Evolutionary conservation across 179 eudicot genomes (phyloP).

Genomic region (Beta macrorhiza): DNA sequence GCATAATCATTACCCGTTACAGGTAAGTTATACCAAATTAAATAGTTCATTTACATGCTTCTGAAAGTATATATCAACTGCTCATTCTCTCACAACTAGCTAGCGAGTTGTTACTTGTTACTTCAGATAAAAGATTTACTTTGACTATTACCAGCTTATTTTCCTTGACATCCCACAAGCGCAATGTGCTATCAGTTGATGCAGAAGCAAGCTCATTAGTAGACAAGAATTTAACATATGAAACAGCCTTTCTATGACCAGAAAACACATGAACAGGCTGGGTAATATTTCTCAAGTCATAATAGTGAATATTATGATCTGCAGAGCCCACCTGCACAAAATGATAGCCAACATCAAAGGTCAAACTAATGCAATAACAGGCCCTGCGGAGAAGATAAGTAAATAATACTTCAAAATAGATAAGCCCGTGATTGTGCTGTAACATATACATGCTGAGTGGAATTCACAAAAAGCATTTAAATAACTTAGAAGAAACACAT

Average conservation of each 20-base stretch:
- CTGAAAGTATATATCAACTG: neutral
- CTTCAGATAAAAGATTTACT: neutral
- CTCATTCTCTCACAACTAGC: neutral
- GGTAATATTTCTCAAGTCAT: constrained; percentile 78
- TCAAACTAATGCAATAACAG: neutral
- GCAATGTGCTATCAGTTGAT: constrained; percentile 90
- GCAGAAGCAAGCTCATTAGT: constrained; percentile 89
- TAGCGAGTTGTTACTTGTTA: neutral
- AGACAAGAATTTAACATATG: constrained; percentile 85
- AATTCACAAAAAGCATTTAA: neutral
- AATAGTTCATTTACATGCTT: neutral
- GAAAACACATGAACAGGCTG: constrained; percentile 72
- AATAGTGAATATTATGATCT: constrained; percentile 81
- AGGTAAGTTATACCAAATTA: neutral
- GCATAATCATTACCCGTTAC: neutral
- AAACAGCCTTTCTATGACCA: constrained; percentile 84
- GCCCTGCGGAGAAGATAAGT: neutral
- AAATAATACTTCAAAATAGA: neutral
- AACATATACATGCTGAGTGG: neutral
- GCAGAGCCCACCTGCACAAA: constrained; percentile 85
- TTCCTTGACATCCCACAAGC: constrained; percentile 85
- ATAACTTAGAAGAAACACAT: neutral
- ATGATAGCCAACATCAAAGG: constrained; percentile 23
- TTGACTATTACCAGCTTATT: constrained; percentile 45
- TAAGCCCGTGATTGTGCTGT: neutral